Evolutionary conservation across 805 yeast genomes (phyloP), one percentile per base, ranked within the genome.

Genomic region (Teunomyces lycoperdinae): DNA sequence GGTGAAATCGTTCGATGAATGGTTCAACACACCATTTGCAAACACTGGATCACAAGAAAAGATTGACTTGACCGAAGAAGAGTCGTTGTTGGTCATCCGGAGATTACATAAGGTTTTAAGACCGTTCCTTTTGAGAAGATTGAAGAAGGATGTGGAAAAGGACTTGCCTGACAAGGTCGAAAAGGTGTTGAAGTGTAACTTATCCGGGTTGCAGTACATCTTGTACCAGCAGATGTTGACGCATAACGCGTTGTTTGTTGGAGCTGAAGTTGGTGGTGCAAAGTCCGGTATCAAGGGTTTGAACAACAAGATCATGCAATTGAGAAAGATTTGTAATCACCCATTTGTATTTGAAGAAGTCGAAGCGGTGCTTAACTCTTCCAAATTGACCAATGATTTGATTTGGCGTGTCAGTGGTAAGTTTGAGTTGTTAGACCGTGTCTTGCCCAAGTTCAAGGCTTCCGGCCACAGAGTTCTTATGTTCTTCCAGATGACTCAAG

Each of bases 11-110:
- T 87, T 87, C 61, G 94, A 87, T 61, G 95, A 87, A 61, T 87
- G 96, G 95, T 87, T 87, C 62, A 87, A 87, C 60, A 87, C 95
- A 0, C 95, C 95, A 5, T 87, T 87, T 68, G 92, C 91, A 3
- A 87, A 85, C 54, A 83, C 94, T 13, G 95, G 95, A 49, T 74
- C 83, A 11, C 92, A 85, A 63, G 95, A 87, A 57, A 85, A 85
- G 64, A 76, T 87, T 45, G 94, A 84, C 52, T 74, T 87, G 53
- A 83, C 89, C 0, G 96, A 87, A 78, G 96, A 87, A 84, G 96
- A 87, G 67, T 82, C 88, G 30, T 72, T 87, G 50, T 78, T 87
- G 74, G 82, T 87, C 47, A 87, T 87, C 59, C 75, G 94, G 72
- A 83, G 96, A 80, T 77, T 87, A 64, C 96, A 87, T 62, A 87